A percentile compares a stretch with the other conserved stretches of the same genome.
Evolutionary conservation across 2,329 filamentous ascomycete species (phyloP).

Genomic region (Periconia sp.): DNA sequence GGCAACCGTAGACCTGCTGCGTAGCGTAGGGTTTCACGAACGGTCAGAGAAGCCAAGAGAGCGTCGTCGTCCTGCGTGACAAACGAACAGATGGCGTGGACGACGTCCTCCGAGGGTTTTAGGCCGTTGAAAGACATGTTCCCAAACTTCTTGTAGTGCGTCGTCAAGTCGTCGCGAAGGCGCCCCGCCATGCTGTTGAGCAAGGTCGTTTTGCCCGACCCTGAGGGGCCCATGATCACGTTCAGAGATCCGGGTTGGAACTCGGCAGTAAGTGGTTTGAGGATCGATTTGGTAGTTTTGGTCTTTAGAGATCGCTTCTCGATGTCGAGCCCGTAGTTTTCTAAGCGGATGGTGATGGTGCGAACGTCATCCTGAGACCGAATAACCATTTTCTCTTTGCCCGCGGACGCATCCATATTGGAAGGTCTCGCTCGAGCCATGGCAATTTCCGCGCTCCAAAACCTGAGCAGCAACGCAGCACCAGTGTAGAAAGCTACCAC

Average conservation of each 20-base stretch:
- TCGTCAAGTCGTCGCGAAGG: constrained; percentile 63
- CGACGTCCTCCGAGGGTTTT: constrained; percentile 66
- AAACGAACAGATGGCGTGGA: constrained; percentile 73
- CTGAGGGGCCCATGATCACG: constrained; percentile 79
- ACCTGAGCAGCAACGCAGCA: constrained; percentile 64
- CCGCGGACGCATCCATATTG: constrained; percentile 63
- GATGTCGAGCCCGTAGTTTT: constrained; percentile 65
- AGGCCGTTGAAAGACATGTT: constrained; percentile 71
- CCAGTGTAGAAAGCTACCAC: constrained; percentile 63
- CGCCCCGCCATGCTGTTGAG: constrained; percentile 73
- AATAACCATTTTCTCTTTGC: constrained; percentile 68
- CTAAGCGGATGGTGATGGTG: constrained; percentile 65
- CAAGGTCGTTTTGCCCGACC: constrained; percentile 74
- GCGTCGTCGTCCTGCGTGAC: constrained; percentile 80
- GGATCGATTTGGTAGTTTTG: constrained; percentile 55
- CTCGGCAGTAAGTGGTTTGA: constrained; percentile 66
- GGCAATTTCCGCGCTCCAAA: constrained; percentile 67
- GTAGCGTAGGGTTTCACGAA: constrained; percentile 69
- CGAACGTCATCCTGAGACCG: constrained; percentile 58
- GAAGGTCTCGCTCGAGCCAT: constrained; percentile 63
- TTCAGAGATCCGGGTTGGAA: constrained; percentile 72
- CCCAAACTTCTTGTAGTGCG: constrained; percentile 63
- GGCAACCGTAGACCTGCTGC: constrained; percentile 72
- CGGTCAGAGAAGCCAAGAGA: constrained; percentile 71
- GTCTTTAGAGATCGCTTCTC: constrained; percentile 61